Percentiles rank a stretch among this genome's conserved stretches.
Conservation (phyloP, 495 filamentous ascomycete species). For the Penicillium ochrochloron region DNA sequence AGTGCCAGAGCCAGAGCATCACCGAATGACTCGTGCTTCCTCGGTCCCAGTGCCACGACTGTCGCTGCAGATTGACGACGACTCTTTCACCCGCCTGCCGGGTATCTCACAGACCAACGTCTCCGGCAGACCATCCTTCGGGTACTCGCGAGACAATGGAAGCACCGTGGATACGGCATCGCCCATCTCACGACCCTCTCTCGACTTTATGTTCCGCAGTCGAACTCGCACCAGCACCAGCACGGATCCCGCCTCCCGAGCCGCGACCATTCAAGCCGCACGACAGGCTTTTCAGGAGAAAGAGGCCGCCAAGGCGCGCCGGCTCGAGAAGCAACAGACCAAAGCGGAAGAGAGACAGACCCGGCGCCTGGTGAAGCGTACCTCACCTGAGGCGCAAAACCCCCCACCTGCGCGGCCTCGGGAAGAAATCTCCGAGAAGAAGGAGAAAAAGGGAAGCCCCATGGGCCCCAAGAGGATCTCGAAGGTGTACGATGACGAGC, state of each 20-base stretch:
- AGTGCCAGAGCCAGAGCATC: slow-evolving; percentile 32
- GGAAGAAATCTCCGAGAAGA: slow-evolving; percentile 26
- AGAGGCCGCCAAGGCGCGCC: slow-evolving; percentile 61
- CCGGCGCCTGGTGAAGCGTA: slow-evolving; percentile 41
- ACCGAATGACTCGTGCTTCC: slow-evolving; percentile 34
- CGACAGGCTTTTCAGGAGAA: slow-evolving; percentile 62
- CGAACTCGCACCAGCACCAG: slow-evolving; percentile 49
- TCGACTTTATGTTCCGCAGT: slow-evolving; percentile 60
- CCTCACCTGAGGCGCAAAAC: slow-evolving; percentile 20
- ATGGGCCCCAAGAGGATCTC: slow-evolving; percentile 2
- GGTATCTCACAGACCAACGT: slow-evolving; percentile 59
- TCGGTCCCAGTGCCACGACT: slow-evolving; percentile 43
- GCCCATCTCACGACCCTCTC: slow-evolving; percentile 56
- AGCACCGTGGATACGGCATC: slow-evolving; percentile 50
- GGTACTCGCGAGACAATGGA: slow-evolving; percentile 50
- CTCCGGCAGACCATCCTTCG: slow-evolving; percentile 54
- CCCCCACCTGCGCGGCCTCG: slow-evolving; percentile 16
- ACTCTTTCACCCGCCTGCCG: slow-evolving; percentile 51
- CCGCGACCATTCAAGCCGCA: slow-evolving; percentile 58
- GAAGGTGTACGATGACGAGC: slow-evolving; percentile 1
- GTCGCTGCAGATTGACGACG: slow-evolving; percentile 53
- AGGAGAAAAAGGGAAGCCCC: slow-evolving; percentile 22
- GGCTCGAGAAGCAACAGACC: slow-evolving; percentile 58
- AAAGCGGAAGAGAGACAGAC: slow-evolving; percentile 53
- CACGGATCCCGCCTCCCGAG: slow-evolving; percentile 55